These are phyloP conservation scores for Primulina tabacum DNA, from an alignment of 257 asterid genomes.

Conservation along the genomic window DNA sequence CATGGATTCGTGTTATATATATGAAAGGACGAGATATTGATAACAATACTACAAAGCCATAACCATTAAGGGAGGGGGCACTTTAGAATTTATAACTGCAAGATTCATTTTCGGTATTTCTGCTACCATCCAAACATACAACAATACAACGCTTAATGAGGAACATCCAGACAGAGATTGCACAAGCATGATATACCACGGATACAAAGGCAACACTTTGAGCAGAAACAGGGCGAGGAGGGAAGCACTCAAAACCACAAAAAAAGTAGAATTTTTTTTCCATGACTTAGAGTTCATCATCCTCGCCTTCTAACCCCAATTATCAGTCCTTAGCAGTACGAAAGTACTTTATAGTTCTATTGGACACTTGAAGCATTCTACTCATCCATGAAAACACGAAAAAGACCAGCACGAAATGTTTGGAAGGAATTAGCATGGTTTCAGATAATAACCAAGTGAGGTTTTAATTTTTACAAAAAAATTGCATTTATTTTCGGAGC, in stretches of 20 bases:
- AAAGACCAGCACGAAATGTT: background rate
- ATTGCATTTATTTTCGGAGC: background rate
- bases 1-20: background rate
- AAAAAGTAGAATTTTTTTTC: no score
- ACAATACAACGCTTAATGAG: background rate
- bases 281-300: no score
- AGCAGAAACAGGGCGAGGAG: background rate
- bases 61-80: background rate
- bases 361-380: no score
- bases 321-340: no score
- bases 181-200: background rate
- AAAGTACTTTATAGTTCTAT: no score
- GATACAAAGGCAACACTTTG: background rate
- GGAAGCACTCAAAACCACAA: no score
- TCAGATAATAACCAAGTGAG: background rate
- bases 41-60: background rate
- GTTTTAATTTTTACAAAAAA: background rate
- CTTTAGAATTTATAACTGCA: background rate
- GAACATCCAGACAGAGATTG: background rate
- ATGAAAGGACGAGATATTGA: background rate
- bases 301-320: no score
- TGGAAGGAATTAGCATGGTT: background rate
- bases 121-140: background rate
- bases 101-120: background rate
- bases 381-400: no score